Percentiles rank a stretch among this genome's conserved stretches.
phyloP scores from a whole-genome alignment of 306 rosid genomes.

The Malus orientalis region DNA sequence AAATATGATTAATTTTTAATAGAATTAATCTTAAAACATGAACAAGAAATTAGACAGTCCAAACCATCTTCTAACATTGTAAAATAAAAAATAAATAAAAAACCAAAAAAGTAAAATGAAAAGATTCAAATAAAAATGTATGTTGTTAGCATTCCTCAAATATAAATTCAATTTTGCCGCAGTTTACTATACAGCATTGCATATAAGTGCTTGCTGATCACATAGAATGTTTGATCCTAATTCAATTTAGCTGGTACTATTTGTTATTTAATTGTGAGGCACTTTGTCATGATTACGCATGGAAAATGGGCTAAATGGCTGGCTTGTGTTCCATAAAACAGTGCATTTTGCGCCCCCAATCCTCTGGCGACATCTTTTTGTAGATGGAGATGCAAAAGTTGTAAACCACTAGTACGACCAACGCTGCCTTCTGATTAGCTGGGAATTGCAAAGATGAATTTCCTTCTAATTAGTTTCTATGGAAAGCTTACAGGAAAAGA shows the following conservation, averaged over 20 bases:
- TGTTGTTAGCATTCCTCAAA: no score
- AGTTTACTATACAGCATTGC: not conserved
- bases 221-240: not conserved
- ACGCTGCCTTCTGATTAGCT: conserved; percentile 4
- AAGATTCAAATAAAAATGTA: no score
- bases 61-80: no score
- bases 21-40: no score
- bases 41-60: no score
- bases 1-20: no score
- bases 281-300: not conserved
- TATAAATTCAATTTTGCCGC: not conserved
- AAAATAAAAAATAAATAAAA: no score
- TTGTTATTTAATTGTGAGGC: not conserved
- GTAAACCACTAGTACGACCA: not conserved
- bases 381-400: not conserved
- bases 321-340: not conserved
- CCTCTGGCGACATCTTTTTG: not conserved
- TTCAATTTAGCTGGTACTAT: not conserved
- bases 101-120: no score
- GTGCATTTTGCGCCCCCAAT: not conserved
- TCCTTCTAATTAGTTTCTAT: not conserved
- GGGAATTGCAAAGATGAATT: not conserved
- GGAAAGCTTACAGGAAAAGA: no score
- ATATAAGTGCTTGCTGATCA: not conserved
- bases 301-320: not conserved